Conservation (phyloP, 345 rosid species). For the Bruguiera gymnorhiza region DNA sequence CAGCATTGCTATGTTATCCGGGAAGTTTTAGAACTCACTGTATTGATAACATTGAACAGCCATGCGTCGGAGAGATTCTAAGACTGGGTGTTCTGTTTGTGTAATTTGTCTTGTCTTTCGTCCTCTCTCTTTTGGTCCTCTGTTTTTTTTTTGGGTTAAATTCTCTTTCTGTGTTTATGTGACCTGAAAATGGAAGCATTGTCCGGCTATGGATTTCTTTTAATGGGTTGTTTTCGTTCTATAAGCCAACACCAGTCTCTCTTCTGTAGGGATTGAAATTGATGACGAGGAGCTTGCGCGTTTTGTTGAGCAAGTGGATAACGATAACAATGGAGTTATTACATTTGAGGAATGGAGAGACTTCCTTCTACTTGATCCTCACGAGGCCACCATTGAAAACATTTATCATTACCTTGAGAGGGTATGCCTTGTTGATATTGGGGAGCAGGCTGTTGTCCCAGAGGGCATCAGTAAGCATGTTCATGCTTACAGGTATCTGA, state of each 20-base stretch:
- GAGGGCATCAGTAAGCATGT: constrained; percentile 78
- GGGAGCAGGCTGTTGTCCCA: constrained; percentile 81
- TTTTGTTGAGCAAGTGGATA: constrained; percentile 85
- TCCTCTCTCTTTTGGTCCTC: background rate
- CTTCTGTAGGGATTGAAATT: constrained; percentile 45
- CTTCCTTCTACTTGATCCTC: constrained; percentile 83
- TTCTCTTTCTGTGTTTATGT: background rate
- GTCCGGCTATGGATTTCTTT: background rate
- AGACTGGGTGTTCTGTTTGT: too few relatives aligned
- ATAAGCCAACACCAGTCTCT: constrained; percentile 28
- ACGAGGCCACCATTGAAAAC: constrained; percentile 88
- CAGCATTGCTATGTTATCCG: too few relatives aligned
- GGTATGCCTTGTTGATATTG: constrained; percentile 80
- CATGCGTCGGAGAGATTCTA: too few relatives aligned
- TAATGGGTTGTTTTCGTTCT: constrained; percentile 17
- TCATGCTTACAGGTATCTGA: constrained; percentile 51
- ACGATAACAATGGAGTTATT: constrained; percentile 86
- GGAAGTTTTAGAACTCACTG: too few relatives aligned
- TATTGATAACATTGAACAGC: too few relatives aligned
- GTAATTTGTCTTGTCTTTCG: too few relatives aligned
- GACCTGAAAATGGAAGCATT: background rate
- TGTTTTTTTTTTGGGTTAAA: too few relatives aligned
- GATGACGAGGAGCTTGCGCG: constrained; percentile 81
- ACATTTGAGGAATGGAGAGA: constrained; percentile 96
- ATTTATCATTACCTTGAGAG: constrained; percentile 84